Base-by-base conservation (phyloP, 345 rosid genomes). In the Eucalyptus cloeziana region DNA sequence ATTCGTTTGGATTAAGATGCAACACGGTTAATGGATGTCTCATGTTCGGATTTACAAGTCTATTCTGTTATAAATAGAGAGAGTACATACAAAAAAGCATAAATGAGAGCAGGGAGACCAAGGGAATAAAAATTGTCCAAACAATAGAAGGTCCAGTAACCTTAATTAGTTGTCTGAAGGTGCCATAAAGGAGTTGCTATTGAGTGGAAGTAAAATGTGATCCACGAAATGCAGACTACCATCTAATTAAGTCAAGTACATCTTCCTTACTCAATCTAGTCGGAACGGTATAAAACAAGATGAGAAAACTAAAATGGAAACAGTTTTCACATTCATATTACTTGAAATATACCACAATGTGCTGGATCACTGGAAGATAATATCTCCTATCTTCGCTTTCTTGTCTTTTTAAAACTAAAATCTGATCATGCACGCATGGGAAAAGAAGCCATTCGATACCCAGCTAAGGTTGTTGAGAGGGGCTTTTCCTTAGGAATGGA, bases 271-370 rank as follows among this genome's bases (percentile, higher is more conserved):
- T 7, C n/a, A 13, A n/a, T n/a, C 3, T 64, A 12, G 1, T 52
- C 10, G n/a, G n/a, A 2, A 52, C 25, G 0, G 58, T 10, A 0
- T 1, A 52, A 52, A 52, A 52, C 22, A 52, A 3, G 25, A 52
- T 56, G 30, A 9, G 13, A 56, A 56, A 56, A 56, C 12, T 25
- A 58, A 58, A 58, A 58, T 58, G 30, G 30, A 58, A 58, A 25
- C 14, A 25, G n/a, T 3, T 5, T 25, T 58, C 1, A 14, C 64
- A 25, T 58, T 58, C 30, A 2, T n/a, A 58, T 58, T 10, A 5
- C 7, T 58, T 10, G 64, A 58, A 58, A 58, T 58, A 9, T 25
- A 58, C 13, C 27, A 58, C n/a, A 3, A 25, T 58, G 64, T 2
- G n/a, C 14, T 5, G 30, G n/a, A 58, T 58, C 64, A 58, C n/a